A percentile compares a stretch with the other conserved stretches of the same genome.
Conservation (phyloP, 164 flowering plant species). For the Chimonanthus praecox region DNA sequence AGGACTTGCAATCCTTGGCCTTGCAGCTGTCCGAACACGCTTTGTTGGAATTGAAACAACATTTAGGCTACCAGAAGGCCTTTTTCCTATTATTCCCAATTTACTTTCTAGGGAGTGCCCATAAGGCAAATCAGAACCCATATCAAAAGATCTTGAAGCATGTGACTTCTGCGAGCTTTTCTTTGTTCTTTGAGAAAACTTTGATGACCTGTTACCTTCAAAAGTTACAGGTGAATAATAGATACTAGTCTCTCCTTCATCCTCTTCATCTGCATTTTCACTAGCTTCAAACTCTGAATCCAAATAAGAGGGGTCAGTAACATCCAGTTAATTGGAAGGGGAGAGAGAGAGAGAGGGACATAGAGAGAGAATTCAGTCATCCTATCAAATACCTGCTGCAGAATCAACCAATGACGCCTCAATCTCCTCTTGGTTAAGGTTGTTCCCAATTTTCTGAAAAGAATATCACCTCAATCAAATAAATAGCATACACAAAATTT, state of each 20-base stretch:
- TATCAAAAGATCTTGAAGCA: constrained; percentile 43
- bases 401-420: constrained; percentile 59
- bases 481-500: not conserved
- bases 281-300: constrained; percentile 45
- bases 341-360: no score
- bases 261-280: constrained; percentile 60
- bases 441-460: constrained; percentile 57
- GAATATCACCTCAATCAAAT: not conserved
- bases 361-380: not conserved
- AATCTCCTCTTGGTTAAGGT: constrained; percentile 56
- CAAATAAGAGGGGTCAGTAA: constrained; percentile 10
- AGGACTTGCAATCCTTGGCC: constrained; percentile 75
- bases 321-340: not conserved
- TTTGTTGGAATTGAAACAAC: constrained; percentile 79
- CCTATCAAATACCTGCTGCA: constrained; percentile 44
- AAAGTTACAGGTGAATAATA: constrained; percentile 51
- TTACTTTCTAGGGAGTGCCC: constrained; percentile 41
- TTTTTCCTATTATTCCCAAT: constrained; percentile 47
- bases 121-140: constrained; percentile 44
- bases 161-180: constrained; percentile 40
- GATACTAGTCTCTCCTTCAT: constrained; percentile 67
- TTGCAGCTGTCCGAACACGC: constrained; percentile 87
- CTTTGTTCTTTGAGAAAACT: constrained; percentile 50
- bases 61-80: constrained; percentile 52
- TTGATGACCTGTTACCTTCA: constrained; percentile 50